phyloP scores from a whole-genome alignment of 208 protist species.

The Leishmania guyanensis region DNA sequence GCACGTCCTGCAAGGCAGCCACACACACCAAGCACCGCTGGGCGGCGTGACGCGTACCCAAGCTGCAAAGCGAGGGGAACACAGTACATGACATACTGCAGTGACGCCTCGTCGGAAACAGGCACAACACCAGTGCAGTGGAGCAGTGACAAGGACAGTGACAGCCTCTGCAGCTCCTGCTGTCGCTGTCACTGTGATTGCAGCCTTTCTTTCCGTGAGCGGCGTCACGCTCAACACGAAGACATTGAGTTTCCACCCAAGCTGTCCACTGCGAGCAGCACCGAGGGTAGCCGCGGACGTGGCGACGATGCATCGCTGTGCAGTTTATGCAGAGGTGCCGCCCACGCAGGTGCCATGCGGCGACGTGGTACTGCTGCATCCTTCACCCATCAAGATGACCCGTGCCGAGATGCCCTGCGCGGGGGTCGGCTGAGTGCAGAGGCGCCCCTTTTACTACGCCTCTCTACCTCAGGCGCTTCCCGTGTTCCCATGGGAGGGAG shows the following conservation, averaged over 20 bases:
- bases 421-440: constrained; percentile 3
- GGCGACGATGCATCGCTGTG: constrained; percentile 8
- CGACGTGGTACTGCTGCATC: not conserved
- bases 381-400: not conserved
- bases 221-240: not conserved
- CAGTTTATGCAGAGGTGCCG: constrained; percentile 9
- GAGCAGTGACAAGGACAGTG: constrained; percentile 6
- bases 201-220: not conserved
- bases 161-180: constrained; percentile 21
- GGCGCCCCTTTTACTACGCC: constrained; percentile 20
- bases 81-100: constrained; percentile 8
- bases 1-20: not conserved
- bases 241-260: not conserved
- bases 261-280: not conserved
- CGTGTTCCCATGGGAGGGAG: not conserved
- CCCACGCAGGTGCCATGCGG: constrained; percentile 3
- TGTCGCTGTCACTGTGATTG: not conserved
- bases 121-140: constrained; percentile 4
- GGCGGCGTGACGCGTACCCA: not conserved
- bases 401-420: constrained; percentile 8
- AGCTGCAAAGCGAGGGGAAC: not conserved
- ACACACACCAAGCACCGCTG: not conserved
- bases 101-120: constrained; percentile 18
- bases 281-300: not conserved
- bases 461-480: not conserved